A percentile compares a stretch with the other conserved stretches of the same genome.
phyloP scores from a whole-genome alignment of 2,329 filamentous ascomycete genomes.

The Alternaria sp. region DNA sequence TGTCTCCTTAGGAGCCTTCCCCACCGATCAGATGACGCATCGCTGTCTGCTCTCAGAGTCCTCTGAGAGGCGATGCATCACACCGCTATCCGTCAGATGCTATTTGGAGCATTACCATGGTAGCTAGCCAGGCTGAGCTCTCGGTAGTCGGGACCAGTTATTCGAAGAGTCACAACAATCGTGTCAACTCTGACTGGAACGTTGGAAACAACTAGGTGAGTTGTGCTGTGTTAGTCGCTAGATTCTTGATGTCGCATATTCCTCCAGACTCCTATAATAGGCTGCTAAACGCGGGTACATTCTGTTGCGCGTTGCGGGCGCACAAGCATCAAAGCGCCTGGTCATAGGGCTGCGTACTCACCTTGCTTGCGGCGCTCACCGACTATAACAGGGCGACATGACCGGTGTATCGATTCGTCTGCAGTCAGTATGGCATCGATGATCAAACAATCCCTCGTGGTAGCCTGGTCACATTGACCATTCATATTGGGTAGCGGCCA shows the following conservation, averaged over 20 bases:
- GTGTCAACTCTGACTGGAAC: neutral
- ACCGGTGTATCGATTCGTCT: conserved; percentile 12
- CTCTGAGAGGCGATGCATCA: conserved; percentile 12
- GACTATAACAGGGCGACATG: conserved; percentile 11
- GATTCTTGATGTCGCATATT: neutral
- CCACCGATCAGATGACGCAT: conserved; percentile 18
- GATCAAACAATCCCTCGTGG: conserved; percentile 22
- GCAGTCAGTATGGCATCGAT: conserved; percentile 17
- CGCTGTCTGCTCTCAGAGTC: conserved; percentile 12
- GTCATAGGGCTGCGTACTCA: conserved; percentile 17
- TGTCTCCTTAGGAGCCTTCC: conserved; percentile 20
- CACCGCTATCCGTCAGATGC: conserved; percentile 22
- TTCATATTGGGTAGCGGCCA: conserved; percentile 10
- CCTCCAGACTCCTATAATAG: neutral
- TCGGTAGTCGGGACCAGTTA: neutral
- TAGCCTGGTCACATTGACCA: conserved; percentile 23
- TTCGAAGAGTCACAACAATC: neutral
- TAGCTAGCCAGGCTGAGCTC: neutral
- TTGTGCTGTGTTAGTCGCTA: neutral
- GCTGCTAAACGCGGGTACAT: conserved; percentile 8
- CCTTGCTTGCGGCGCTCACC: conserved; percentile 24
- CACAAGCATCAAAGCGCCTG: conserved; percentile 21
- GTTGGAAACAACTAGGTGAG: neutral
- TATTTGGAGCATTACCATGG: conserved; percentile 14
- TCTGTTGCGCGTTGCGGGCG: conserved; percentile 12